Base-by-base conservation (phyloP, 2,329 filamentous ascomycete genomes). In the Fusarium globosum region DNA sequence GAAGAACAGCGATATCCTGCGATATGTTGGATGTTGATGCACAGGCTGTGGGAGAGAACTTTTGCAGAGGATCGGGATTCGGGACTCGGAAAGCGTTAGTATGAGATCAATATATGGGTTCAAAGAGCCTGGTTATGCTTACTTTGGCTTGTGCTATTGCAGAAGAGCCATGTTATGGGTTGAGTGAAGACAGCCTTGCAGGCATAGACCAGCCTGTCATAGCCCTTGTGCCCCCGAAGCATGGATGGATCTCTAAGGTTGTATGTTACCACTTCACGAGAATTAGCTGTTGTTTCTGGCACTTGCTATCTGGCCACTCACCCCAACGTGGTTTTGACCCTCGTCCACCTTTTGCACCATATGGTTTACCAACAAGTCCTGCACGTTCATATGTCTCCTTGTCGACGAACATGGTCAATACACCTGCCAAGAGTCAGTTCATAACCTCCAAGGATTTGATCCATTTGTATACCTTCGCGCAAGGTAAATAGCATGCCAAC, bases 321-420 rank as follows among this genome's bases (percentile, higher is more conserved):
- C 94, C 80, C 88, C 93, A 98, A 82, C 94, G 87, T 61, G 91
- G 89, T 79, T 93, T 94, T 52, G 88, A 78, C 3, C 87, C 86
- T 26, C 89, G 85, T 67, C 85, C 86, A 12, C 89, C 89, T 73
- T 90, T 91, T 48, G 83, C 82, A 5, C 88, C 88, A 63, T 90
- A 84, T 23, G 93, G 88, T 72, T 90, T 91, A 2, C 96, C 96
- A 2, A 91, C 89, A 1, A 99, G 85, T 0, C 96, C 96, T 52
- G 92, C 91, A 53, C 92, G 88, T 81, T 98, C 95, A 81, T 95
- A 98, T 1, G 89, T 91, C 61, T 95, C 91, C 75, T 92, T 94
- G 72, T 94, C 92, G 33, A 98, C 86, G 76, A 94, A 93, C 76
- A 99, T 86, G 8, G 87, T 90, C 39, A 99, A 85, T 2, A 89